phyloP scores from a whole-genome alignment of 2,329 filamentous ascomycete species.

The Fusarium globosum region DNA sequence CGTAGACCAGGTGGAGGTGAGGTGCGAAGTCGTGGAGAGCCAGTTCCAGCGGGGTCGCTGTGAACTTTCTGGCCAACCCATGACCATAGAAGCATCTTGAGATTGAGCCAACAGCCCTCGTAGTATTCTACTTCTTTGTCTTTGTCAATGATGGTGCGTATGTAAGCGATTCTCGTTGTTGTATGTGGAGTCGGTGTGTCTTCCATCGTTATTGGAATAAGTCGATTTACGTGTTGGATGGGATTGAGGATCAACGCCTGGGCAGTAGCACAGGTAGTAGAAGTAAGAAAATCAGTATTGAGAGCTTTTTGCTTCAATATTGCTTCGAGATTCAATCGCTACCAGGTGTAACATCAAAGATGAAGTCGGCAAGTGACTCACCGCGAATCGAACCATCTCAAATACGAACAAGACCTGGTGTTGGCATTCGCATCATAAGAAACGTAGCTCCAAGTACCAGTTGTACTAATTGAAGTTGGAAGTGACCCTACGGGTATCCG shows the following conservation, averaged over 20 bases:
- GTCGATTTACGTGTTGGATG: accelerated
- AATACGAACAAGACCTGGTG: background rate
- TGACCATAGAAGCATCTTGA: background rate
- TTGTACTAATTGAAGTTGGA: accelerated
- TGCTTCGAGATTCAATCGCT: accelerated
- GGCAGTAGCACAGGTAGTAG: accelerated
- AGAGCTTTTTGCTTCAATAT: background rate
- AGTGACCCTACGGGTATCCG: accelerated
- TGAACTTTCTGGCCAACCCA: slow-evolving; percentile 9
- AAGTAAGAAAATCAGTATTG: background rate
- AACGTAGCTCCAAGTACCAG: background rate
- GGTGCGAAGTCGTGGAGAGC: background rate
- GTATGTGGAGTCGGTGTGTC: accelerated
- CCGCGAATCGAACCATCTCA: background rate
- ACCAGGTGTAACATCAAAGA: accelerated
- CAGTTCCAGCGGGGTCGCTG: background rate
- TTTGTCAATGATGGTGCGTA: background rate
- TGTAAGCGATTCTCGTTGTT: background rate
- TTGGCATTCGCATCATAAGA: accelerated
- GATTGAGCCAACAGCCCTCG: background rate
- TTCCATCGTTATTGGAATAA: background rate
- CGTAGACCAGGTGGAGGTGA: background rate
- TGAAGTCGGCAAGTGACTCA: background rate
- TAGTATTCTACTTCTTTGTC: background rate
- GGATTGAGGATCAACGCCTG: accelerated